A percentile compares a stretch with the other conserved stretches of the same genome.
Conservation (phyloP, 176 grass and related monocot species). For the Zizania latifolia region DNA sequence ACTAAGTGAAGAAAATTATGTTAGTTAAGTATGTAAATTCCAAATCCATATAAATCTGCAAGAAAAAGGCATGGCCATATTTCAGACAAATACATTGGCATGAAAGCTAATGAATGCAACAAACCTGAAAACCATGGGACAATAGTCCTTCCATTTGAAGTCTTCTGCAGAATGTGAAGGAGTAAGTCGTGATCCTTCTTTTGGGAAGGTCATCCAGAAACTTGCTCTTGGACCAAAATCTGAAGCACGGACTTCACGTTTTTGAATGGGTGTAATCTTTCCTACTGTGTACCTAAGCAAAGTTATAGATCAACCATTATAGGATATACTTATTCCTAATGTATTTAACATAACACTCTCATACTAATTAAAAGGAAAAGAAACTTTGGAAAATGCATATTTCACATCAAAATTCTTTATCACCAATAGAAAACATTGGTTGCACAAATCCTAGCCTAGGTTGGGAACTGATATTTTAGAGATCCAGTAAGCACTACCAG, state of each 20-base stretch:
- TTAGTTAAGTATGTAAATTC: neutral
- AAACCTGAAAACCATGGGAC: constrained; percentile 98
- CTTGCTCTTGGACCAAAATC: constrained; percentile 96
- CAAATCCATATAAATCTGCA: constrained; percentile 6
- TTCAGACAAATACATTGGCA: neutral
- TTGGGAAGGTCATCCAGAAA: constrained; percentile 98
- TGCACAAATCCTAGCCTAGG: neutral
- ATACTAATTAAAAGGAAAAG: neutral
- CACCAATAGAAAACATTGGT: neutral
- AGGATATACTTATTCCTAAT: neutral
- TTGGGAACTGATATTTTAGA: neutral
- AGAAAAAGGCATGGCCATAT: neutral
- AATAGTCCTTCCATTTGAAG: constrained; percentile 99
- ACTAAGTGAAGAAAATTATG: neutral
- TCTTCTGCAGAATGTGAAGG: constrained; percentile 81
- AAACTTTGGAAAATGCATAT: neutral
- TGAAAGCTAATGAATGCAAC: constrained; percentile 13
- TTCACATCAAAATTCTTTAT: neutral
- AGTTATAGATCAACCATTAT: constrained; percentile 8
- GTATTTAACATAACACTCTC: neutral
- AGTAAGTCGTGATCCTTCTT: constrained; percentile 86
- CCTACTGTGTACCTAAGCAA: constrained; percentile 91
- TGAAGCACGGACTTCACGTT: constrained; percentile 83
- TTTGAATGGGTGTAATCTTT: constrained; percentile 97
- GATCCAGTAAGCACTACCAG: neutral